Percentiles rank a stretch among this genome's conserved stretches.
These are phyloP conservation scores for Macrocybe gigantea DNA, from an alignment of 768 basidiomycete species.

Conservation along the genomic window DNA sequence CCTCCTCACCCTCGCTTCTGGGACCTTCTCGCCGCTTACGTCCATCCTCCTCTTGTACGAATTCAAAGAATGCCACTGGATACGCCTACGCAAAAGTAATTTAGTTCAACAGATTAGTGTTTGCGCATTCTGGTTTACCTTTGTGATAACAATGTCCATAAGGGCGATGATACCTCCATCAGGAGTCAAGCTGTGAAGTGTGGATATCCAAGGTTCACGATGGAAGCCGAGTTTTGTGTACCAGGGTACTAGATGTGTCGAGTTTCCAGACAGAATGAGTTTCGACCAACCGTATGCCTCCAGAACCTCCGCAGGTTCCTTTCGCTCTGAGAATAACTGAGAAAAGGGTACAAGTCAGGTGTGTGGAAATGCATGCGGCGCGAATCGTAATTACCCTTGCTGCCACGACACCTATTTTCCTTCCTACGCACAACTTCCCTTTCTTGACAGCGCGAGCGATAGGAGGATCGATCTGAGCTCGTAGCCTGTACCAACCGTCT, in stretches of 20 bases:
- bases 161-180: constrained; percentile 78
- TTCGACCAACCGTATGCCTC: constrained; percentile 68
- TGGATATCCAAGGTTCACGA: constrained; percentile 59
- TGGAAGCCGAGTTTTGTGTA: constrained; percentile 82
- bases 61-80: constrained; percentile 79
- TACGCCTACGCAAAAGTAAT: constrained; percentile 41
- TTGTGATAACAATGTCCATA: constrained; percentile 68
- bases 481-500: constrained; percentile 94
- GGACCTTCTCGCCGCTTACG: constrained; percentile 52
- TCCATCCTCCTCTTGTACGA: constrained; percentile 43
- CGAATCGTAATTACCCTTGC: constrained; percentile 54
- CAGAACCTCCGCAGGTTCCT: constrained; percentile 78
- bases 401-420: constrained; percentile 78
- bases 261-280: constrained; percentile 76
- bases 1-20: constrained; percentile 66
- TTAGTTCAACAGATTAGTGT: neutral
- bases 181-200: constrained; percentile 68
- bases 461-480: constrained; percentile 68
- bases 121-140: constrained; percentile 31
- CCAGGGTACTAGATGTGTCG: constrained; percentile 84
- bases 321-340: constrained; percentile 63
- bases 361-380: neutral
- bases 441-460: constrained; percentile 64
- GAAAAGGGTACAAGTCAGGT: neutral
- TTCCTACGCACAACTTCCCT: constrained; percentile 66